Base-by-base conservation (phyloP, 1,139 yeast genomes). In the Pichia terricola region DNA sequence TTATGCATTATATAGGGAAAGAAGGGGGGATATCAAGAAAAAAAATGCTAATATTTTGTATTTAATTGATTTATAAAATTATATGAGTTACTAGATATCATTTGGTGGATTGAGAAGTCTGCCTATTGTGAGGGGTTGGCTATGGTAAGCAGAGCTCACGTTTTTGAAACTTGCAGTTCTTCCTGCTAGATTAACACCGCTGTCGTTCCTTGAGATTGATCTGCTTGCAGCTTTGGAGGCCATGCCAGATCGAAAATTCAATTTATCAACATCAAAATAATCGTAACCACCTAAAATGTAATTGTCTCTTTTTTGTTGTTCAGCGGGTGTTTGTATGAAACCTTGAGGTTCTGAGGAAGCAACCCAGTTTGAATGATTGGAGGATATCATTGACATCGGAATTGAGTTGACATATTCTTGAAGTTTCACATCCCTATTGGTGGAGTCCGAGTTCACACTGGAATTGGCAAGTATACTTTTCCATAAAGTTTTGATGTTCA, bases 181-280 rank as follows among this genome's bases (percentile, higher is more conserved):
- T 10, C 45, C 51, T 26, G 25, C 8, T 16, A 55, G 32, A 35
- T 55, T 53, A 5, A 51, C 41, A 26, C 39, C 46, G 41, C 59
- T 54, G 33, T 46, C 52, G 5, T 50, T 51, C 40, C 62, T 52
- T 8, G 59, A 50, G 4, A 54, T 45, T 1, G 48, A 42, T 32
- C 52, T 48, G 40, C 57, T 52, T 30, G 56, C 59, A 27, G 44
- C 42, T n/a, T 50, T 54, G 1, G 61, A 56, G 25, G 48, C 50
- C 26, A 50, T n/a, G 22, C 50, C 59, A 1, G 72, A 67, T 45
- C 72, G 54, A 4, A 58, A 42, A 6, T 62, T 58, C 37, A 68
- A 61, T 44, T 78, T 81, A 1, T 80, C 86, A 52, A 79, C 79
- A 58, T 81, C 88, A 59, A 82, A 82, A 59, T 81, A 81, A 3